A percentile compares a stretch with the other conserved stretches of the same genome.
These are phyloP conservation scores for Penicillium maclennaniae DNA, from an alignment of 495 filamentous ascomycete genomes.

Conservation along the genomic window DNA sequence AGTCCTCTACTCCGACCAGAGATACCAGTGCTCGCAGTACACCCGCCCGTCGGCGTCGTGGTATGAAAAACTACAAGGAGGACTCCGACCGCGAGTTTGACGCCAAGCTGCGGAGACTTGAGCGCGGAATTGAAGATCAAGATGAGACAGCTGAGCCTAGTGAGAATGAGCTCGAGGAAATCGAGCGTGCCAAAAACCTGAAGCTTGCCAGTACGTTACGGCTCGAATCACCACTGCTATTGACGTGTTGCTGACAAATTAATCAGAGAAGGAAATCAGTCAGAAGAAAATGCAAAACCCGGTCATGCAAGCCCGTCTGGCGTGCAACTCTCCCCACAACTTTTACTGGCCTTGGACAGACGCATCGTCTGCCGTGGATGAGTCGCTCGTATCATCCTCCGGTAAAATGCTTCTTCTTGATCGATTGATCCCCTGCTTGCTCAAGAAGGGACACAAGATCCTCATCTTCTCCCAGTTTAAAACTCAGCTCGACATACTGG, in stretches of 20 bases:
- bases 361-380: slow-evolving; percentile 54
- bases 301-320: slow-evolving; percentile 85
- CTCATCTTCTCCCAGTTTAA: slow-evolving; percentile 98
- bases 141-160: slow-evolving; percentile 52
- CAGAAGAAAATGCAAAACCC: slow-evolving; percentile 94
- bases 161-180: slow-evolving; percentile 55
- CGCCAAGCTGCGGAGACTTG: slow-evolving; percentile 60
- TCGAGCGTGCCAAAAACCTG: slow-evolving; percentile 65
- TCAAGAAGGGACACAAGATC: slow-evolving; percentile 77
- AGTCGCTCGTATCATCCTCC: slow-evolving; percentile 75
- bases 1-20: slow-evolving; percentile 61
- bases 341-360: slow-evolving; percentile 89
- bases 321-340: slow-evolving; percentile 91
- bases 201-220: slow-evolving; percentile 70
- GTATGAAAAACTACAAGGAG: slow-evolving; percentile 63
- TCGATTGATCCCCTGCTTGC: slow-evolving; percentile 71
- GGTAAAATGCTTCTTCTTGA: slow-evolving; percentile 96
- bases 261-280: slow-evolving; percentile 69
- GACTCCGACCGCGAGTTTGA: slow-evolving; percentile 74
- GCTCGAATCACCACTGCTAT: not conserved
- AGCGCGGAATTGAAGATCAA: slow-evolving; percentile 49
- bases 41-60: slow-evolving; percentile 33
- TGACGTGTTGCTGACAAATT: slow-evolving; percentile 8
- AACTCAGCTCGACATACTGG: slow-evolving; percentile 83
- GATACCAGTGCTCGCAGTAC: slow-evolving; percentile 39